These are phyloP conservation scores for Hypoxylon rickii DNA, from an alignment of 495 filamentous ascomycete genomes.

Conservation along the genomic window DNA sequence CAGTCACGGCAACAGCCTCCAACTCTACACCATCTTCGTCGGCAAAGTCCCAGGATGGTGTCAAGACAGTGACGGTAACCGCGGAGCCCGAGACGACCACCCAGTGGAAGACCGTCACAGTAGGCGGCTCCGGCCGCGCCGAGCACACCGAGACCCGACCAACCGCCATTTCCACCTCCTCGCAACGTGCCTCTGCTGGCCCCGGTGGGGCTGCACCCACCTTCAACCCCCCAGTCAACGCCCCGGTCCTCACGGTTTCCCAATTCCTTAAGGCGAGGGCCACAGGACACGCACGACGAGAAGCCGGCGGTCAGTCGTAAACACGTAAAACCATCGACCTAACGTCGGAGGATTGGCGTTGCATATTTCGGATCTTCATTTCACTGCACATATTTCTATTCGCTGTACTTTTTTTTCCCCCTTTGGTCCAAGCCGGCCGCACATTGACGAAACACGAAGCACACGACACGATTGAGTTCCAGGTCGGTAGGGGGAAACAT, in stretches of 20 bases:
- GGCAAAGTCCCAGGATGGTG: conserved; percentile 11
- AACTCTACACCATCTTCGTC: background rate
- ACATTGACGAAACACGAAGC: background rate
- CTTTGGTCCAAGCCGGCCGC: background rate
- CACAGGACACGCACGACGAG: conserved; percentile 35
- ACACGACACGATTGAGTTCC: no score
- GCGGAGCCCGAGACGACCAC: conserved; percentile 28
- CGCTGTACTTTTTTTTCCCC: no score
- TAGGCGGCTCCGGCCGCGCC: conserved; percentile 6
- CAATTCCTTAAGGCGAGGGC: conserved; percentile 32
- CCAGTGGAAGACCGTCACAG: conserved; percentile 26
- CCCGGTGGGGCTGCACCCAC: conserved; percentile 11
- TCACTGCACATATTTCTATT: background rate
- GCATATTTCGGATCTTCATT: background rate
- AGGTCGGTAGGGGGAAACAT: no score
- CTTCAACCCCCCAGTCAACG: conserved; percentile 11
- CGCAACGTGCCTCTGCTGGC: background rate
- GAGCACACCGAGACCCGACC: background rate
- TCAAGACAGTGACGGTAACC: conserved; percentile 38
- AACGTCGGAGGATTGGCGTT: background rate
- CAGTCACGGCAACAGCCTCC: background rate
- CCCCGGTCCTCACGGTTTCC: conserved; percentile 28
- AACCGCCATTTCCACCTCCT: background rate
- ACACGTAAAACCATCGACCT: background rate
- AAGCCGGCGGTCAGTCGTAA: background rate